Conservation (phyloP, 2,329 filamentous ascomycete species). For the Helicocarpus griseus region DNA sequence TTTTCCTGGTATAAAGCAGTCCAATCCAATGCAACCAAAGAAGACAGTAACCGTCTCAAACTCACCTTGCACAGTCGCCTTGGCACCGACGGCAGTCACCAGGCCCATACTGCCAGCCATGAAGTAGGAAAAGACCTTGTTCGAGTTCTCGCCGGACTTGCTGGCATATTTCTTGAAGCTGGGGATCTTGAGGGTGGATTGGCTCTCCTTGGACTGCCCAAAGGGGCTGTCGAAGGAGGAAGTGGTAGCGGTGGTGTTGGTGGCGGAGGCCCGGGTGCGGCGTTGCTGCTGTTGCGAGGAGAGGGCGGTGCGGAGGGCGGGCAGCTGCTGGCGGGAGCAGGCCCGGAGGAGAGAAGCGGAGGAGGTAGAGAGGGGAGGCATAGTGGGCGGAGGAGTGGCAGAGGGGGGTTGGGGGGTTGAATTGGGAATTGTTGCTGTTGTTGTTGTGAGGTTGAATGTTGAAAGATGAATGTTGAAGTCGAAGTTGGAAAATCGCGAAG, state of each 20-base stretch:
- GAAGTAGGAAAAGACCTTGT: conserved; percentile 93
- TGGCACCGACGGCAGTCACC: conserved; percentile 83
- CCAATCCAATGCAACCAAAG: too few relatives aligned
- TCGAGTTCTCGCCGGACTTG: conserved; percentile 56
- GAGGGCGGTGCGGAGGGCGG: conserved; percentile 30
- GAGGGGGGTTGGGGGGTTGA: conserved; percentile 12
- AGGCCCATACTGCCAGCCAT: conserved; percentile 96
- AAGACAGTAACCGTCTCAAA: conserved; percentile 14
- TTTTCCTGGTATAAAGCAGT: too few relatives aligned
- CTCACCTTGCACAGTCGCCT: conserved; percentile 96
- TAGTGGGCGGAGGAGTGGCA: conserved; percentile 26
- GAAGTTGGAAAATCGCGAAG: conserved; percentile 29
- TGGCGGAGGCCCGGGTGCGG: conserved; percentile 23
- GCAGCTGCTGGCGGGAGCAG: conserved; percentile 39
- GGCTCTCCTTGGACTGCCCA: conserved; percentile 36
- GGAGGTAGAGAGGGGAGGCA: conserved; percentile 60
- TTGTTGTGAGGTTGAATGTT: background rate
- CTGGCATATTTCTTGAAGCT: conserved; percentile 82
- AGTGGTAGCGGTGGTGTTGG: conserved; percentile 12
- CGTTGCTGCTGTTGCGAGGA: conserved; percentile 33
- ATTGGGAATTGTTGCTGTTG: conserved; percentile 2
- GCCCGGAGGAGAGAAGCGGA: conserved; percentile 60
- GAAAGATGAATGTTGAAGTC: conserved; percentile 16
- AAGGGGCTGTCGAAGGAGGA: conserved; percentile 48
- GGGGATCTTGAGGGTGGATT: conserved; percentile 62